Conservation (phyloP, 176 grass and related monocot genomes). For the Oryza meyeriana region DNA sequence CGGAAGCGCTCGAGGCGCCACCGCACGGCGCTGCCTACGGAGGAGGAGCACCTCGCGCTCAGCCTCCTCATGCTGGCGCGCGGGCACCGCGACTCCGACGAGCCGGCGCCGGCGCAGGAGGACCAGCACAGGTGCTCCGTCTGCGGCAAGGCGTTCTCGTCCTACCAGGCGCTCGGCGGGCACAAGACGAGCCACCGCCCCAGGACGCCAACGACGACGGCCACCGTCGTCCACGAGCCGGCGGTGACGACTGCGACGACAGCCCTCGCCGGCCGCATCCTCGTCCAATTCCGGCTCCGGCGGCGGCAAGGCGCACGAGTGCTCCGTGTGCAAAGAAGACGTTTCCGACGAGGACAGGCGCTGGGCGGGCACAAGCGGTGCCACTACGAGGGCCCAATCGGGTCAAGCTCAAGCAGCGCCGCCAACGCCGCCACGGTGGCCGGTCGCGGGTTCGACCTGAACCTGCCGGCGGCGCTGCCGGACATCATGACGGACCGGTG, state of each 20-base stretch:
- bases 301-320: constrained; percentile 41
- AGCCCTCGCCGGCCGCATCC: neutral
- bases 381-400: constrained; percentile 84
- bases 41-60: constrained; percentile 75
- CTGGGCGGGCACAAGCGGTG: constrained; percentile 83
- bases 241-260: neutral
- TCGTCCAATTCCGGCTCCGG: neutral
- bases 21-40: constrained; percentile 20
- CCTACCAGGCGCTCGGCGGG: constrained; percentile 87
- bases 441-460: constrained; percentile 58
- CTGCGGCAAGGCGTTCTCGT: constrained; percentile 75
- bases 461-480: constrained; percentile 55
- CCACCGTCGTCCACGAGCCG: neutral
- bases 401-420: too few species aligned
- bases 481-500: constrained; percentile 28
- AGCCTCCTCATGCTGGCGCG: constrained; percentile 77
- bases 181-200: constrained; percentile 86
- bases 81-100: constrained; percentile 26
- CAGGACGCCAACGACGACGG: constrained; percentile 13
- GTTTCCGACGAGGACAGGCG: constrained; percentile 82
- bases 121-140: constrained; percentile 66
- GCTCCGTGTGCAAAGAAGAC: constrained; percentile 73
- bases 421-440: neutral
- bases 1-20: constrained; percentile 53
- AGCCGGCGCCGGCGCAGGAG: neutral